phyloP scores from a whole-genome alignment of 129 eudicot species.

The Saussurea involucrata region DNA sequence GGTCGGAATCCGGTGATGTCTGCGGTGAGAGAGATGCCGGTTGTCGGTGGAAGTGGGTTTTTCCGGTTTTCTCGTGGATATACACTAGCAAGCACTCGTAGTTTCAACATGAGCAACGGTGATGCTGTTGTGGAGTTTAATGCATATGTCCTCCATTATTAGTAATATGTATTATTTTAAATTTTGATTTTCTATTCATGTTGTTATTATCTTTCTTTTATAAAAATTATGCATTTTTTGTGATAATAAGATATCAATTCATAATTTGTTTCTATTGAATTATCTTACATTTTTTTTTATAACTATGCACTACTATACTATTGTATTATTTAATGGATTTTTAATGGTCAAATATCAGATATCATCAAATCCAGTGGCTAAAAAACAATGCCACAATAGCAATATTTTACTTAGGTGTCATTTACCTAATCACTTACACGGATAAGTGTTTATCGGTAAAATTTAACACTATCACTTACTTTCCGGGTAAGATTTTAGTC shows the following conservation, averaged over 20 bases:
- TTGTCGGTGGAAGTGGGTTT: conserved; percentile 57
- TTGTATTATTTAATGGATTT: background rate
- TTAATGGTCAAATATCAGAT: background rate
- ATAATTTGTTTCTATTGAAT: background rate
- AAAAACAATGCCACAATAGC: too few species aligned
- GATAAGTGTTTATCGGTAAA: too few species aligned
- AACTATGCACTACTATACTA: background rate
- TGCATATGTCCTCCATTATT: conserved; percentile 41
- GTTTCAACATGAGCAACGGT: conserved; percentile 21
- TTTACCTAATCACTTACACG: too few species aligned
- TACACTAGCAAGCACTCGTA: conserved; percentile 45
- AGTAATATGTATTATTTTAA: background rate
- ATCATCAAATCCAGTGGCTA: background rate
- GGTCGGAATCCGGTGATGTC: conserved; percentile 43
- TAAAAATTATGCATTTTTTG: background rate
- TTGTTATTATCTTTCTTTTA: background rate
- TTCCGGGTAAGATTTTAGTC: too few species aligned
- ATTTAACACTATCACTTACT: too few species aligned
- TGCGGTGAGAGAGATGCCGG: conserved; percentile 46
- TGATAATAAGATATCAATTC: background rate
- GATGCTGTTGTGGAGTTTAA: conserved; percentile 49
- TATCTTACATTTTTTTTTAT: background rate
- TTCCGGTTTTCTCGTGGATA: conserved; percentile 55
- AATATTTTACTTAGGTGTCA: too few species aligned
- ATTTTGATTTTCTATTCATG: background rate